Evolutionary conservation across 768 basidiomycete genomes (phyloP), one percentile per base, ranked within the genome.

Genomic region (Tremella mesenterica): DNA sequence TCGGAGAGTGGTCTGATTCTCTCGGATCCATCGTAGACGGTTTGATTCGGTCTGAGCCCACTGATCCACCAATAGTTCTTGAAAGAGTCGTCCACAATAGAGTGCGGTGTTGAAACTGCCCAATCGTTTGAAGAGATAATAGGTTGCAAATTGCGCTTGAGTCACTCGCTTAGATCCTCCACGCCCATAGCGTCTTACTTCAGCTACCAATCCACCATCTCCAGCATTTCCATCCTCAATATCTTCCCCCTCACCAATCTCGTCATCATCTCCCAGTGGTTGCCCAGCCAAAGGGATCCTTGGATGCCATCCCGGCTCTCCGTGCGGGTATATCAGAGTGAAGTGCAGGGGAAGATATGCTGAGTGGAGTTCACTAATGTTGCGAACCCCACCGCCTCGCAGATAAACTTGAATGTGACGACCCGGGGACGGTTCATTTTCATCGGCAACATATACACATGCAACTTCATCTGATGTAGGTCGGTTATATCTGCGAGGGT

Each of bases 21-120:
- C 23, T 29, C 26, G 4, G 4, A 75, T 38, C 64, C 64, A 81
- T 9, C 34, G 46, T 0, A 81, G 66, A 1, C 67, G 63, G 5
- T 36, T 57, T 20, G 79, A 77, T 2, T 81, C 78, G 25, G 73
- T 61, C 0, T 68, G 61, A n/a, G 79, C 78, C 74, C 73, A 81
- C 1, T 56, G 60, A 71, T 81, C 78, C 39, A 76, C 75, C 28
- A 77, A 45, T 54, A 71, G 77, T 39, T 79, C 74, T 47, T 79
- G 77, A 29, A 81, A 73, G 0, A 81, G 71, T 20, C 64, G 64
- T 1, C 75, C n/a, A n/a, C 72, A 50, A 66, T 75, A 27, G 50
- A 61, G 49, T 77, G 73, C 8, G 78, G 44, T 8, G 44, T 23
- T 23, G 18, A 28, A 8, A 45, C 21, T 4, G 21, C n/a, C 6